Evolutionary conservation across 108 stramenopile genomes (phyloP).

Genomic region (Epithemia pelagica): DNA sequence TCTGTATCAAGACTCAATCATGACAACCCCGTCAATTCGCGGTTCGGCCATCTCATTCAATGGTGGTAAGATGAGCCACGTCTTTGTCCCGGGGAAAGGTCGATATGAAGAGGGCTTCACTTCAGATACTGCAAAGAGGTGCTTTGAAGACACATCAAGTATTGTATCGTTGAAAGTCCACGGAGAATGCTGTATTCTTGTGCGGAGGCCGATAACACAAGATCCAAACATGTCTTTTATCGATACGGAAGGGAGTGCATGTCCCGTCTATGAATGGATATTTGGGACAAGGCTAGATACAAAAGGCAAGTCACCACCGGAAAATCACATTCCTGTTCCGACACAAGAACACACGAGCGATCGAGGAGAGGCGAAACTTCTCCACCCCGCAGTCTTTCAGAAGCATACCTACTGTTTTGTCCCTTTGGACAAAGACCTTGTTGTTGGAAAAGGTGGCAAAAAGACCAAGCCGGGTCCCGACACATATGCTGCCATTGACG

Average conservation of each 20-base stretch:
- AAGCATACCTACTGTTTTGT: not conserved
- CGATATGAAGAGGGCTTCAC: not conserved
- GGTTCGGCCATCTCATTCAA: too few species aligned
- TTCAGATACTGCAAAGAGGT: not conserved
- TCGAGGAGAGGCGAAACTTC: not conserved
- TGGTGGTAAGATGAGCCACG: conserved; percentile 4
- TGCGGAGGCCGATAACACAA: not conserved
- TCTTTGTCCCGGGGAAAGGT: not conserved
- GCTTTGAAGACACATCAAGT: not conserved
- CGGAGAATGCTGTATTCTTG: conserved; percentile 7
- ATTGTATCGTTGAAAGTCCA: not conserved
- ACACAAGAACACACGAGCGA: not conserved
- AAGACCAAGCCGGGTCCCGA: not conserved
- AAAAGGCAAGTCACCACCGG: not conserved
- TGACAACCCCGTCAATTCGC: too few species aligned
- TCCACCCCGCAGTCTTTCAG: not conserved
- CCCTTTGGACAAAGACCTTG: not conserved
- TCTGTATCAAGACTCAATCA: too few species aligned
- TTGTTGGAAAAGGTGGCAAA: not conserved
- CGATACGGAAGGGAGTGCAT: not conserved
- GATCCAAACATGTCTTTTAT: not conserved
- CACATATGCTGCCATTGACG: conserved; percentile 2
- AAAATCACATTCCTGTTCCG: not conserved
- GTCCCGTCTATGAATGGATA: not conserved
- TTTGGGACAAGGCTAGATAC: not conserved